Conservation (phyloP, 768 basidiomycete genomes). For the Lentinus tigrinus region DNA sequence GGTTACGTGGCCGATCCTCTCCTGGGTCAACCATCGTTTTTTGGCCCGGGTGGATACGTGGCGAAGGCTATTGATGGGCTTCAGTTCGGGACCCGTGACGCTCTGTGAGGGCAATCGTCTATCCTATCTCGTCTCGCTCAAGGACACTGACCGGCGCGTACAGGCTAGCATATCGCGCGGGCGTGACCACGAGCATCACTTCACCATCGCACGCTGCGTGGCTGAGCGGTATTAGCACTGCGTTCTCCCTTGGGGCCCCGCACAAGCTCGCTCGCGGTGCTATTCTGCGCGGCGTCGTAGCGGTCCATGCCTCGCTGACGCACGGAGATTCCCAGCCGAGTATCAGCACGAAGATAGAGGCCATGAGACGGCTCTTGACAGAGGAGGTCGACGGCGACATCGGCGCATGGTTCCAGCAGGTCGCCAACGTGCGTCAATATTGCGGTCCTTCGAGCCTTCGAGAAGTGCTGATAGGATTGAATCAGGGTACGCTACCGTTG, state of each 20-base stretch:
- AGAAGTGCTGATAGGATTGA: background rate
- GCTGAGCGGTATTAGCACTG: constrained; percentile 41
- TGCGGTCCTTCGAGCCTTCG: background rate
- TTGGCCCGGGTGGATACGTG: constrained; percentile 43
- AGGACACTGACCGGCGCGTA: background rate
- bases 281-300: constrained; percentile 38
- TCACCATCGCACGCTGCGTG: constrained; percentile 33
- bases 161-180: constrained; percentile 47
- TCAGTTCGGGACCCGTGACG: constrained; percentile 40
- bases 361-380: constrained; percentile 63
- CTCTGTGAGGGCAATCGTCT: constrained; percentile 23
- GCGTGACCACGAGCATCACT: constrained; percentile 44
- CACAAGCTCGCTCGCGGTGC: constrained; percentile 43
- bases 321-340: constrained; percentile 47
- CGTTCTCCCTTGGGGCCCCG: constrained; percentile 39
- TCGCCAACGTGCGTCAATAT: constrained; percentile 25
- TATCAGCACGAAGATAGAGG: constrained; percentile 78
- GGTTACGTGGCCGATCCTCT: constrained; percentile 54
- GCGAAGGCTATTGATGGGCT: constrained; percentile 66
- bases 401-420: constrained; percentile 33
- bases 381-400: constrained; percentile 28
- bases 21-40: constrained; percentile 39
- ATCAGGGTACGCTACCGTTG: constrained; percentile 57
- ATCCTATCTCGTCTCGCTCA: background rate
- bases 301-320: constrained; percentile 40